Conservation (phyloP, 306 rosid species). For the Lablab purpureus region DNA sequence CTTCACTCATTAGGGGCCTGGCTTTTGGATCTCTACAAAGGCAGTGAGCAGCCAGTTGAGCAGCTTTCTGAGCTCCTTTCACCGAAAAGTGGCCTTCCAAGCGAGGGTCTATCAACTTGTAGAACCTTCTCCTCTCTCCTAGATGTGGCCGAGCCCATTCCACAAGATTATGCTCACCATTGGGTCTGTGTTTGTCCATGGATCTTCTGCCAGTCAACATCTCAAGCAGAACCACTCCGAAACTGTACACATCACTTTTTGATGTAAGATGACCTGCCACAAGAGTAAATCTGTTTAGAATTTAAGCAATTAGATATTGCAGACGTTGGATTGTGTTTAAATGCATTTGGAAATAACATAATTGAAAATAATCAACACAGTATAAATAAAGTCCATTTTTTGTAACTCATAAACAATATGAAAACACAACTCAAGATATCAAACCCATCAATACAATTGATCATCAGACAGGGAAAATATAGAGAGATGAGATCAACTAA, state of each 20-base stretch:
- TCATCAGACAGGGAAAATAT: background rate
- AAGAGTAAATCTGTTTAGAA: slow-evolving; percentile 34
- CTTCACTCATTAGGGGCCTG: slow-evolving; percentile 94
- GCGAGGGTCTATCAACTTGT: slow-evolving; percentile 88
- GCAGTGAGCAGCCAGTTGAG: slow-evolving; percentile 90
- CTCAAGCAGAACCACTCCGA: slow-evolving; percentile 95
- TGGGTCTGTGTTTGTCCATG: slow-evolving; percentile 95
- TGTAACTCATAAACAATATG: background rate
- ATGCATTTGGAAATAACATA: background rate
- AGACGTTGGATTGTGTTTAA: background rate
- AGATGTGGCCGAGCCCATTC: slow-evolving; percentile 99
- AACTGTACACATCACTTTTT: slow-evolving; percentile 94
- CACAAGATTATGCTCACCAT: slow-evolving; percentile 95
- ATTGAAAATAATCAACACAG: background rate
- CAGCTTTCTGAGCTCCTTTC: slow-evolving; percentile 92
- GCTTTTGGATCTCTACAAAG: slow-evolving; percentile 91
- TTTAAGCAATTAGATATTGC: background rate
- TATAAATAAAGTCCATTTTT: background rate
- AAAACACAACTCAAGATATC: slow-evolving; percentile 8
- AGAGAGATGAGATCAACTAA: background rate
- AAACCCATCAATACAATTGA: slow-evolving; percentile 19
- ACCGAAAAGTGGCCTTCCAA: slow-evolving; percentile 96
- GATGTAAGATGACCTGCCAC: slow-evolving; percentile 95
- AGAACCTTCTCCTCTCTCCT: slow-evolving; percentile 91
- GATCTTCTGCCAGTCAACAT: slow-evolving; percentile 96